phyloP scores from a whole-genome alignment of 257 asterid genomes.

The Nicotiana noctiflora region DNA sequence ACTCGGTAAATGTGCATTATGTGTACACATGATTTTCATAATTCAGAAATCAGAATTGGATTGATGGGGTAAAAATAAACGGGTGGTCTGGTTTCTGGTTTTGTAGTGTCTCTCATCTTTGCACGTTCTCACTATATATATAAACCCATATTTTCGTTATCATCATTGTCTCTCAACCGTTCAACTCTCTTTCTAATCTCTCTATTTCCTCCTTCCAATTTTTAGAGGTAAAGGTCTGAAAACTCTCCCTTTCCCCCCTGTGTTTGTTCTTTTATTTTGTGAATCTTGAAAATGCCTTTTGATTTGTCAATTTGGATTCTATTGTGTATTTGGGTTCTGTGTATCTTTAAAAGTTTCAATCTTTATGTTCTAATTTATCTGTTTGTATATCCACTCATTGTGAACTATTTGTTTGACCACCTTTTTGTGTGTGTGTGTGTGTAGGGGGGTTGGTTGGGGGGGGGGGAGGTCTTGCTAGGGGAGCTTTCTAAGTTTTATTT shows the following conservation, averaged over 20 bases:
- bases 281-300: slow-evolving; percentile 10
- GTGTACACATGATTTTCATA: background rate
- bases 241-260: background rate
- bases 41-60: background rate
- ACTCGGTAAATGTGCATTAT: background rate
- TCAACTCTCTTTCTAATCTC: slow-evolving; percentile 5
- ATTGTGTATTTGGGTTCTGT: background rate
- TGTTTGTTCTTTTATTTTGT: background rate
- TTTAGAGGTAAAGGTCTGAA: slow-evolving; percentile 7
- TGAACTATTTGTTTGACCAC: too few species aligned
- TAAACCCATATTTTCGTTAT: background rate
- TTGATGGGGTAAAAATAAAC: background rate
- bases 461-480: too few species aligned
- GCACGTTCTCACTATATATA: background rate
- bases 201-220: background rate
- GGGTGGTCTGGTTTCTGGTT: slow-evolving; percentile 5
- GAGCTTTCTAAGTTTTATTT: too few species aligned
- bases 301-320: background rate
- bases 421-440: too few species aligned
- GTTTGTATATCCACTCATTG: too few species aligned
- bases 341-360: background rate
- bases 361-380: background rate
- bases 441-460: too few species aligned
- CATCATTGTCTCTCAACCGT: slow-evolving; percentile 11
- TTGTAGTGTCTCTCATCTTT: background rate